Base-by-base conservation (phyloP, 805 yeast species). In the Kluyveromyces nonfermentans region DNA sequence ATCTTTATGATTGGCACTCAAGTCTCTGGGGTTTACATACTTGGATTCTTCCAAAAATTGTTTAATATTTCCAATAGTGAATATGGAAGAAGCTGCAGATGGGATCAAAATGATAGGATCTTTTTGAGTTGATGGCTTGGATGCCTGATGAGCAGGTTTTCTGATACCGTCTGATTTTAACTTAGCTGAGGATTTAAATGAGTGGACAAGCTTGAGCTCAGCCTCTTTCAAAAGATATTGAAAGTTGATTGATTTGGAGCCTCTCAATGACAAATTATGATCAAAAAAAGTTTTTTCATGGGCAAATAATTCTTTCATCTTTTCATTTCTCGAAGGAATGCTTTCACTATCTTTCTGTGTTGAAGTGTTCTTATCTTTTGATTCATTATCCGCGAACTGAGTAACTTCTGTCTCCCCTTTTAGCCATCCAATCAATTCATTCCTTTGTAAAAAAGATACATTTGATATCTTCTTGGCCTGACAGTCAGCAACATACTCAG, bases 351-450 rank as follows among this genome's bases (percentile, higher is more conserved):
- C 49, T 31, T 33, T 41, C 12, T 14, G 46, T 46, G 7, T 32
- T 46, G 15, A 41, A 45, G 18, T 19, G 22, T 21, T 25, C 15
- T 25, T 2, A 9, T 21, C 33, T 10, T 25, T 25, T 7, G 41
- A 28, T 30, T 37, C 55, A 5, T 46, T 46, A 36, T 60, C 63
- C 30, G 81, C 64, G 57, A 73, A 80, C 43, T 77, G 74, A 49
- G 85, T 78, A 19, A 73, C 69, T 33, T 72, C 77, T 3, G 79
- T 69, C 17, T 77, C 71, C 3, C 96, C 96, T 47, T 73, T 74
- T 41, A 90, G 71, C 88, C 93, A 89, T 25, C 85, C 75, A 43
- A 82, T 72, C 48, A 90, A 72, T 58, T 90, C 96, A 7, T 87
- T 80, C 64, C 94, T 80, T 54, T 87, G 95, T 59, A 85, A 64